Conservation (phyloP, 164 flowering plant genomes). For the Magnolia kwangsiensis region DNA sequence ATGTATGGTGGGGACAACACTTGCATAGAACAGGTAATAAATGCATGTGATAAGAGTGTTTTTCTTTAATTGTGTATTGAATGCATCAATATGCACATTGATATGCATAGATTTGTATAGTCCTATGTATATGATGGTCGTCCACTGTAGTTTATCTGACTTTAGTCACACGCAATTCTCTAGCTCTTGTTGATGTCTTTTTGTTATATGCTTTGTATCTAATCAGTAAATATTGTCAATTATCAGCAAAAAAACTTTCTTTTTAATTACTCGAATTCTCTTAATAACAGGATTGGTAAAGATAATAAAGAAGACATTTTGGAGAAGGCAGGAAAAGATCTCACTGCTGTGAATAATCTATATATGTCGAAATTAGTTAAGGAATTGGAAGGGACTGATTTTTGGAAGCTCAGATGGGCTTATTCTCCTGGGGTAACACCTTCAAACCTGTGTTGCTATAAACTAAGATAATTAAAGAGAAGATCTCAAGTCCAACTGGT, state of each 20-base stretch:
- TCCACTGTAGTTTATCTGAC: too few relatives aligned
- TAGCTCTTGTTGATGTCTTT: background rate
- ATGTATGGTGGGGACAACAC: too few relatives aligned
- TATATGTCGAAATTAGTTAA: constrained; percentile 61
- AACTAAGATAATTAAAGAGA: background rate
- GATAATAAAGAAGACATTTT: constrained; percentile 78
- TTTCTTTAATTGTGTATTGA: too few relatives aligned
- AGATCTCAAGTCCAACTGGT: too few relatives aligned
- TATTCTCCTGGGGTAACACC: constrained; percentile 79
- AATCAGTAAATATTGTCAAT: background rate
- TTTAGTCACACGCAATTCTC: background rate
- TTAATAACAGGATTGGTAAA: constrained; percentile 59
- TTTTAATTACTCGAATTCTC: background rate
- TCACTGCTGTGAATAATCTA: constrained; percentile 57
- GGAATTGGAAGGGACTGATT: constrained; percentile 84
- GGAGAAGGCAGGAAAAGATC: constrained; percentile 81
- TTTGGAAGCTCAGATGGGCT: constrained; percentile 96
- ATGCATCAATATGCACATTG: too few relatives aligned
- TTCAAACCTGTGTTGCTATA: constrained; percentile 3
- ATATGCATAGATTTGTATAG: too few relatives aligned
- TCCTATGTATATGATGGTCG: too few relatives aligned
- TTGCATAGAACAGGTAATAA: too few relatives aligned
- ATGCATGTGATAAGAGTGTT: too few relatives aligned
- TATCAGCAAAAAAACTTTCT: background rate
- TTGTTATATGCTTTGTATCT: background rate